Evolutionary conservation across 1,139 yeast genomes (phyloP), one percentile per base, ranked within the genome.

Genomic region (Candida tunisiensis): DNA sequence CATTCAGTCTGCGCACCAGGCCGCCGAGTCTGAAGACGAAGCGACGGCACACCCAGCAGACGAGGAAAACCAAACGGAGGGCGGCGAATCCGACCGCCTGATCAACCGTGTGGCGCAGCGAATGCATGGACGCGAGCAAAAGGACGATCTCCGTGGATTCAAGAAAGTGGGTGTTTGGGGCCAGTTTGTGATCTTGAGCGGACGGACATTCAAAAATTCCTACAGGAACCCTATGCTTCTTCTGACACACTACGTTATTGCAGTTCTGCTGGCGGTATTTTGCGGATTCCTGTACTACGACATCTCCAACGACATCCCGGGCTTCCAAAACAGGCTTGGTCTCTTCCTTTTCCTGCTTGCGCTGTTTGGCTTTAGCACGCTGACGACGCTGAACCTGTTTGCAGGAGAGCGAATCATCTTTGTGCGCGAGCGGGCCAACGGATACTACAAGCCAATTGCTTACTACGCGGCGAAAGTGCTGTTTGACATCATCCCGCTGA

Each of bases 311-410:
- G 94, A 88, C 49, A 85, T 88, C 32, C 73, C 93, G 44, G 98
- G 98, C 0, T 88, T 88, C 60, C 98, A 88, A 49, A 88, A 88
- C 51, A 66, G 98, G 42, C 60, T 88, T 37, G 98, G 98, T 0
- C 59, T 88, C 34, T 88, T 88, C 52, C 85, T 88, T 60, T 85
- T 85, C 49, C 55, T 85, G 30, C 60, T 88, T 37, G 82, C 96
- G 3, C 65, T 85, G 43, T 85, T 88, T 56, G 98, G 98, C 0
- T 88, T 88, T 49, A 75, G 93, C 2, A 74, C 96, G 0, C 62
- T 88, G 44, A 88, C 96, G 1, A 93, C 95, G 0, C 59, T 88
- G 30, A 37, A 47, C 14, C 69, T 93, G 2, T 88, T 88, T 49
- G 73, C 93, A 0, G 65, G 70, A 33, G 98, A 88, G 48, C 62